Percentiles rank a stretch among this genome's conserved stretches.
These are phyloP conservation scores for Tulasnella sp. DNA, from an alignment of 768 basidiomycete species.

Conservation along the genomic window DNA sequence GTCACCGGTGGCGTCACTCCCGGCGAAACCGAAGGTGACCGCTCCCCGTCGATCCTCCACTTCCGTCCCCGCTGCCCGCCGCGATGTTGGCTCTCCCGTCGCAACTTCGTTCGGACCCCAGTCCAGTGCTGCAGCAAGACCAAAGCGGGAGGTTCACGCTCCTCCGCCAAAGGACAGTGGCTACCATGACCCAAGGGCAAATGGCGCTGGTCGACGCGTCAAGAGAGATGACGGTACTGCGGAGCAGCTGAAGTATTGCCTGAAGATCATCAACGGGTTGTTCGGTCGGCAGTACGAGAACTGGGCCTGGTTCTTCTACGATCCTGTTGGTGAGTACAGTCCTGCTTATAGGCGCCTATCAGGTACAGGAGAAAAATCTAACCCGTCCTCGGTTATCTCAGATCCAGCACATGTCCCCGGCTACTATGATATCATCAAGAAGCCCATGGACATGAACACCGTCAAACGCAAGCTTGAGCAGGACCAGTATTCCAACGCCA, in stretches of 20 bases:
- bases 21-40: slow-evolving; percentile 48
- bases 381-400: slow-evolving; percentile 41
- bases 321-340: slow-evolving; percentile 84
- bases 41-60: slow-evolving; percentile 73
- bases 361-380: slow-evolving; percentile 22
- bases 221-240: slow-evolving; percentile 65
- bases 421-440: slow-evolving; percentile 87
- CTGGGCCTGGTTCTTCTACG: slow-evolving; percentile 83
- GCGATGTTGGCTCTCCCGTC: slow-evolving; percentile 51
- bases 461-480: slow-evolving; percentile 84
- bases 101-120: slow-evolving; percentile 7
- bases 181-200: slow-evolving; percentile 61
- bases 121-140: slow-evolving; percentile 52
- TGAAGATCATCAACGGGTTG: slow-evolving; percentile 72
- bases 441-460: slow-evolving; percentile 92
- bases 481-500: slow-evolving; percentile 73
- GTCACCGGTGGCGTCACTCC: slow-evolving; percentile 36
- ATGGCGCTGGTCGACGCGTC: slow-evolving; percentile 32
- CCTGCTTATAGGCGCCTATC: background rate
- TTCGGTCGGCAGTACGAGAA: slow-evolving; percentile 75
- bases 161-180: slow-evolving; percentile 90
- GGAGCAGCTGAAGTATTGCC: slow-evolving; percentile 85
- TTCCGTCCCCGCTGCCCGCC: slow-evolving; percentile 80
- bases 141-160: slow-evolving; percentile 97
- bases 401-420: slow-evolving; percentile 81